Evolutionary conservation across 2,329 filamentous ascomycete genomes (phyloP), one percentile per base, ranked within the genome.

Genomic region (Neophaeococcomyces mojaviensis): DNA sequence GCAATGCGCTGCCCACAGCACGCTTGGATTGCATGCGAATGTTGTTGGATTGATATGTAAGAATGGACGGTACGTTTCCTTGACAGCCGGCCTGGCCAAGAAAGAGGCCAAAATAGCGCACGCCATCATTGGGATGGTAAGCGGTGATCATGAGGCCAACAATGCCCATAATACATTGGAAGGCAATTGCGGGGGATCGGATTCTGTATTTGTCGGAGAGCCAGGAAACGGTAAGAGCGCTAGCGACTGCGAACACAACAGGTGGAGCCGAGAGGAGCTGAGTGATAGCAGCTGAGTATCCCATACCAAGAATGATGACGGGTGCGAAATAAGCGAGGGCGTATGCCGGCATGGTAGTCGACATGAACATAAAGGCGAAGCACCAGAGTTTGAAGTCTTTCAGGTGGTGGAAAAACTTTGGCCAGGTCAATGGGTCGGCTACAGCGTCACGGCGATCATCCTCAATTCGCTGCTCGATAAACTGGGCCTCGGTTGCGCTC

Each of bases 381-480:
- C 61, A 69, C 73, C 74, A 78, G 42, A 78, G 66, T 54, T 78
- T 77, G 47, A 66, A 56, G 48, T 78, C 75, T 46, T 46, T 43
- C 5, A 64, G 72, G 16, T 68, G 66, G 19, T 60, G 61, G 40
- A 77, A 59, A 59, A 73, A 77, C 45, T 32, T 34, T 20, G 38
- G 24, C n/a, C 75, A 38, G 22, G 68, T 66, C 58, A 82, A 79
- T 1, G 70, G 63, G 32, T 68, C 64, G 1, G 61, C 50, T 1
- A 57, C 50, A 9, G 62, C 69, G 53, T 83, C 79, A 20, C 72
- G 72, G 34, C 79, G 74, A 58, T 82, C 79, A 13, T 64, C 64
- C 28, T 78, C 63, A 54, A 83, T 77, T 8, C 62, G 55, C 13
- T 53, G 51, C 26, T 61, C 58, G 44, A 62, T 59, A 18, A 64